Evolutionary conservation across 495 filamentous ascomycete species (phyloP), one percentile per base, ranked within the genome.

Genomic region (Hypoxylon rickii): DNA sequence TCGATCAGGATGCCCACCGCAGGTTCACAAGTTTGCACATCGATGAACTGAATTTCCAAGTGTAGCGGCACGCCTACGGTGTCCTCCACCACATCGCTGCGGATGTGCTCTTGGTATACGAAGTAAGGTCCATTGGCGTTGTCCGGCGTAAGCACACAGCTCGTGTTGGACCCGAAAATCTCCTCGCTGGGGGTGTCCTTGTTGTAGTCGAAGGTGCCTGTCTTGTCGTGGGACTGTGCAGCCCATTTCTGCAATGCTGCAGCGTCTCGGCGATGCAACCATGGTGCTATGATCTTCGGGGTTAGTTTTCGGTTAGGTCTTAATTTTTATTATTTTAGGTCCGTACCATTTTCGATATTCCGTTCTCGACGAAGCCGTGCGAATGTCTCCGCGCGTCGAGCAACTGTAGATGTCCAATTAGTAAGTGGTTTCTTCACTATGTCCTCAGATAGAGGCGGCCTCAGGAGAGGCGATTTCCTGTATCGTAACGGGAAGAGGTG

Each of bases 41-140:
- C 78, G 54, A 85, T 73, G 67, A 83, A 79, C 46, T 85, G 81
- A 10, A 76, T 63, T 22, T 85, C 82, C 7, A 85, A 52, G 49
- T 81, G 76, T 37, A 83, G 52, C 1, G 76, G 74, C 5, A 84
- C 65, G 17, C 82, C 83, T 1, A 57, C 51, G 29, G 76, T 58
- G n/a, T 55, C 68, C 20, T 83, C 82, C 2, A 67, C 58, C 10
- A 84, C 40, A 55, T 83, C 66, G 12, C 58, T 67, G 37, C 83
- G 80, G 64, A 86, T 76, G 3, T 75, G 67, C 61, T 85, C 73
- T 50, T 65, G 62, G 44, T 55, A 57, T 32, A 70, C 72, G 63
- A 68, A 77, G 63, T 77, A 75, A 12, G 74, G 73, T 19, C 74
- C 74, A 50, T 73, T 67, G 59, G 67, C 66, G 36, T 67, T 70